Conservation (phyloP, 306 rosid species). For the Trifolium pratense region DNA sequence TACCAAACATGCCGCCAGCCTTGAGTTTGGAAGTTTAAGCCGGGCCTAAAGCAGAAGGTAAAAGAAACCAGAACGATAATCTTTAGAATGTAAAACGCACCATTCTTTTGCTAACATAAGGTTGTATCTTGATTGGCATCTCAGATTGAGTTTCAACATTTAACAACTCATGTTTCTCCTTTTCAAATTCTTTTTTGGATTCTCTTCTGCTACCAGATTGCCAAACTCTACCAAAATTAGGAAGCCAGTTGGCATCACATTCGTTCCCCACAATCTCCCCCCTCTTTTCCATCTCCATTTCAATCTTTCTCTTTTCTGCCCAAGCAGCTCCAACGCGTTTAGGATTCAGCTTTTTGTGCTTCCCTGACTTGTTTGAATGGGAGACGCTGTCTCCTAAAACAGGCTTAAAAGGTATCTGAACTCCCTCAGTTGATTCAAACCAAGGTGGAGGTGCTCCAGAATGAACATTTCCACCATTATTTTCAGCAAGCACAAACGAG, state of each 20-base stretch:
- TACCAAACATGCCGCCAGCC: constrained; percentile 10
- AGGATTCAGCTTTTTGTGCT: constrained; percentile 74
- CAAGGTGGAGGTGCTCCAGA: constrained; percentile 88
- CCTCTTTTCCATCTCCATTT: constrained; percentile 89
- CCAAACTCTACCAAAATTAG: constrained; percentile 97
- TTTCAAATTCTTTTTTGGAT: constrained; percentile 83
- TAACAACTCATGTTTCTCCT: constrained; percentile 63
- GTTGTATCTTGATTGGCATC: constrained; percentile 67
- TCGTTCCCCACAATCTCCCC: constrained; percentile 68
- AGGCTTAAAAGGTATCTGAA: constrained; percentile 52
- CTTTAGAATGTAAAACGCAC: constrained; percentile 52
- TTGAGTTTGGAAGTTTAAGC: constrained; percentile 16
- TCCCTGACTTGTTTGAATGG: constrained; percentile 54
- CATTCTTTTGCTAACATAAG: constrained; percentile 90
- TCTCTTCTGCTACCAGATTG: constrained; percentile 95
- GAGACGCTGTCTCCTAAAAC: constrained; percentile 42
- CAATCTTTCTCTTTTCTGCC: constrained; percentile 92
- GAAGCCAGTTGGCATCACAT: constrained; percentile 81
- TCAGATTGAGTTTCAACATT: constrained; percentile 61
- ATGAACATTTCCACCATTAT: constrained; percentile 63
- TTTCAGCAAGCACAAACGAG: constrained; percentile 45
- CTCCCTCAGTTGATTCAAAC: constrained; percentile 65
- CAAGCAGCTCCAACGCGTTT: constrained; percentile 96
- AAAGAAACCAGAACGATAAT: constrained; percentile 23
- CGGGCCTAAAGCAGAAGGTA: not conserved